Conservation (phyloP, 2,329 filamentous ascomycete genomes). For the Penicillium freii region DNA sequence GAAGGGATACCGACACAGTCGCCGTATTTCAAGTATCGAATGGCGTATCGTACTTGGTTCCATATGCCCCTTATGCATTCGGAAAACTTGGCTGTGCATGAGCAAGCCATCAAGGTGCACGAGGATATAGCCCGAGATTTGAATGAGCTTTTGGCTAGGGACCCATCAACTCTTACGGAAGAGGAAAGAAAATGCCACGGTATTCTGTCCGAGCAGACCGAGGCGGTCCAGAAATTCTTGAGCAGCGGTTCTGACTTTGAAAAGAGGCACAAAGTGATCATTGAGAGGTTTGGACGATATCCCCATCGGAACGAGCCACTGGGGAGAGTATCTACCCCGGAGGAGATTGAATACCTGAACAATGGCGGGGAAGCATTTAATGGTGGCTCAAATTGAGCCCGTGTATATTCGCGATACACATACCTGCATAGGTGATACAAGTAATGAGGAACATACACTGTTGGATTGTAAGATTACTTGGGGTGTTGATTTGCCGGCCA, state of each 20-base stretch:
- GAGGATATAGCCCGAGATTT: slow-evolving; percentile 21
- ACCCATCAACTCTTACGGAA: slow-evolving; percentile 9
- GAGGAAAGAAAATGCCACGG: slow-evolving; percentile 18
- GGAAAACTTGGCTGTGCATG: slow-evolving; percentile 20
- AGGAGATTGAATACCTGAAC: slow-evolving; percentile 24
- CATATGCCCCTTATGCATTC: slow-evolving; percentile 61
- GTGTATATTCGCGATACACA: background rate
- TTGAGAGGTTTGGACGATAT: slow-evolving; percentile 27
- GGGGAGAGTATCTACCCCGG: slow-evolving; percentile 19
- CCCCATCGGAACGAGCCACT: slow-evolving; percentile 27
- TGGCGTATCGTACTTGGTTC: slow-evolving; percentile 54
- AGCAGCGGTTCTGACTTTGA: slow-evolving; percentile 17
- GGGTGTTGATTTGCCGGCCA: too few species aligned
- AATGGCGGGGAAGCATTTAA: slow-evolving; percentile 25
- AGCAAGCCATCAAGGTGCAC: slow-evolving; percentile 16
- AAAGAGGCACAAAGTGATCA: slow-evolving; percentile 25
- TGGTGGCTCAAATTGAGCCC: background rate
- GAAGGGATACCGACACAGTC: slow-evolving; percentile 29
- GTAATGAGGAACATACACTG: too few species aligned
- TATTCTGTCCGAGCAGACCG: slow-evolving; percentile 10
- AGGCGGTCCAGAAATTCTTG: slow-evolving; percentile 13
- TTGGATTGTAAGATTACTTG: too few species aligned
- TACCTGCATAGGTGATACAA: background rate
- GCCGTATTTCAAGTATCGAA: slow-evolving; percentile 35
- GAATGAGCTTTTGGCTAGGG: slow-evolving; percentile 11